Evolutionary conservation across 352 stramenopile genomes (phyloP).

Genomic region (Thalassiosira exigua): DNA sequence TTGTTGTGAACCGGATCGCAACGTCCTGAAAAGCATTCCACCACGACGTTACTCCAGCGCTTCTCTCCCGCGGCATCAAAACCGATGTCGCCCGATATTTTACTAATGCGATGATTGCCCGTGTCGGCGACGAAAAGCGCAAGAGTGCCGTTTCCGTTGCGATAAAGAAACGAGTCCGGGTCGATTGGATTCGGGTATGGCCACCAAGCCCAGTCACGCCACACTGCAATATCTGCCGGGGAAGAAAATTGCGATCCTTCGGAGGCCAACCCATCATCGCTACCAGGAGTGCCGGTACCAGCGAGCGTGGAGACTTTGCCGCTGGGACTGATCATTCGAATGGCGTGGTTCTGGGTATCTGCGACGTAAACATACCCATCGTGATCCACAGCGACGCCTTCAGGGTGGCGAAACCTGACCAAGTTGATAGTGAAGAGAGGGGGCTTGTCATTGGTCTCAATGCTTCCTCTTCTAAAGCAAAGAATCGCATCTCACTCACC

Average conservation of each 20-base stretch:
- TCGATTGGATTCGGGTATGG: conserved; percentile 53
- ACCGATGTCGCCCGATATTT: conserved; percentile 76
- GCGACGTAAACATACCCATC: conserved; percentile 93
- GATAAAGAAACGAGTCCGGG: conserved; percentile 52
- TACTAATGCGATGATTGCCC: conserved; percentile 88
- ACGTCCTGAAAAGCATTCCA: conserved; percentile 90
- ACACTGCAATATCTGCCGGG: conserved; percentile 77
- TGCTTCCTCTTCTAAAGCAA: no score
- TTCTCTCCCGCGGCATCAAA: conserved; percentile 54
- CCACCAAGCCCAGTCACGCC: conserved; percentile 67
- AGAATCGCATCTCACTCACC: no score
- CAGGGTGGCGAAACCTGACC: conserved; percentile 90
- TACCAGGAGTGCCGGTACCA: conserved; percentile 57
- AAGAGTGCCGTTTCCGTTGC: conserved; percentile 51
- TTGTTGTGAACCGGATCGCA: conserved; percentile 81
- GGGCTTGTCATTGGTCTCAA: no score
- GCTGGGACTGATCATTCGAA: conserved; percentile 73
- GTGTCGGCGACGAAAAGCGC: conserved; percentile 80
- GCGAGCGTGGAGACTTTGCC: conserved; percentile 61
- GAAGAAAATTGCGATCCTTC: conserved; percentile 70
- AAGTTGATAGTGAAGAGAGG: no score
- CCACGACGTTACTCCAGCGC: conserved; percentile 60
- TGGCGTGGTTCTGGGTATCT: conserved; percentile 91
- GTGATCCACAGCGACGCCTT: conserved; percentile 91
- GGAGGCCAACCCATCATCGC: conserved; percentile 58